Conservation (phyloP, 495 filamentous ascomycete genomes). For the Stereocaulon alpinum region DNA sequence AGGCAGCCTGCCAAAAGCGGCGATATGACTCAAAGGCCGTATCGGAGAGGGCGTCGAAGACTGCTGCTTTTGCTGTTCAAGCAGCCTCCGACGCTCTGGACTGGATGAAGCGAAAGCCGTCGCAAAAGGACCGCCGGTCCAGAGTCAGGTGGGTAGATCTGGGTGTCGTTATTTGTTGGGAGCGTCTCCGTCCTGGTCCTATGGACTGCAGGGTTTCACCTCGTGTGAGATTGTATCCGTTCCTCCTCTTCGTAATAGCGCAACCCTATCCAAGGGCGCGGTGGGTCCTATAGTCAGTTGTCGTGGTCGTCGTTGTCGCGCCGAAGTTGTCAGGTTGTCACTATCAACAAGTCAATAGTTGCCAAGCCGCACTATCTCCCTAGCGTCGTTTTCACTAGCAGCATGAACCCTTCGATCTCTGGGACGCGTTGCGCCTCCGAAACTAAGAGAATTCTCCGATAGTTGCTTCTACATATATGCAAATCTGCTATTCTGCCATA, state of each 20-base stretch:
- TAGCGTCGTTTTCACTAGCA: not conserved
- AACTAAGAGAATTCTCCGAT: no score
- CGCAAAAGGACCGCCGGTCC: not conserved
- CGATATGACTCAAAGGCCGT: not conserved
- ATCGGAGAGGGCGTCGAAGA: not conserved
- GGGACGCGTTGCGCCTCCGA: no score
- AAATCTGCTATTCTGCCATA: no score
- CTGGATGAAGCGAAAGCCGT: not conserved
- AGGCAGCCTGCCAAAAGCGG: constrained; percentile 8
- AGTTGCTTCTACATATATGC: no score
- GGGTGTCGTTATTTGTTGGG: constrained; percentile 1
- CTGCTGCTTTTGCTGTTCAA: not conserved
- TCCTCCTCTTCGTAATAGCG: not conserved
- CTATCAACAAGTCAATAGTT: constrained; percentile 9
- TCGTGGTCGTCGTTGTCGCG: not conserved
- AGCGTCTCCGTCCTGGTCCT: not conserved
- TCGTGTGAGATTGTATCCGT: not conserved
- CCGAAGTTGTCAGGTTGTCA: not conserved
- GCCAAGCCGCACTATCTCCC: not conserved
- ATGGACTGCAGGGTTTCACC: not conserved
- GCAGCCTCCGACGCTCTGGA: not conserved
- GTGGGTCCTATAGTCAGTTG: constrained; percentile 1
- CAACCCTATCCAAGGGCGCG: not conserved
- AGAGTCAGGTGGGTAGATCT: not conserved
- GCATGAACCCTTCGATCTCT: not conserved